Conservation (phyloP, 768 basidiomycete species). For the Pulveroboletus sp. region DNA sequence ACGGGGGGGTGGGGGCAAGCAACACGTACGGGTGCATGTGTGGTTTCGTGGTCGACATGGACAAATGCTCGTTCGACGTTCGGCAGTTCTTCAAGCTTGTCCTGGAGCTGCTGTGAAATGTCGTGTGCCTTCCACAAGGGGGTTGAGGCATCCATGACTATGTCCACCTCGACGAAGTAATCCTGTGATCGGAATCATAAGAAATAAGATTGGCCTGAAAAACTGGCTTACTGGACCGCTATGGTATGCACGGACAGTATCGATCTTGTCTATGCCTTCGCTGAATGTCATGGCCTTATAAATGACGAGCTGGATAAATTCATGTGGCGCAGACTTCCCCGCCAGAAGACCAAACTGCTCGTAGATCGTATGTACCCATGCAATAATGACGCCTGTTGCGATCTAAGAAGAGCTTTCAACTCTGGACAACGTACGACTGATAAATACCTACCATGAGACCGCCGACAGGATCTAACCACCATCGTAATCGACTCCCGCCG, state of each 20-base stretch:
- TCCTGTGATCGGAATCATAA: conserved; percentile 42
- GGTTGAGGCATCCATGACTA: conserved; percentile 88
- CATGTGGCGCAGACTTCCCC: conserved; percentile 88
- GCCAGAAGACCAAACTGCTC: conserved; percentile 83
- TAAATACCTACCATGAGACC: conserved; percentile 59
- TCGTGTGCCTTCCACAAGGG: conserved; percentile 90
- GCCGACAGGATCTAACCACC: conserved; percentile 85
- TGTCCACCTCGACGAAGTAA: conserved; percentile 93
- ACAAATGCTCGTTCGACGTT: conserved; percentile 93
- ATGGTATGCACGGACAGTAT: conserved; percentile 93
- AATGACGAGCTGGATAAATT: conserved; percentile 86
- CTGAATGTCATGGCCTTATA: conserved; percentile 91
- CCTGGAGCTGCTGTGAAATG: conserved; percentile 78
- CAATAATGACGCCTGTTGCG: conserved; percentile 69
- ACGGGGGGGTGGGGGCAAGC: neutral
- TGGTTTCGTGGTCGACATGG: conserved; percentile 92
- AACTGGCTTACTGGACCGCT: conserved; percentile 62
- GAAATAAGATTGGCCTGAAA: neutral
- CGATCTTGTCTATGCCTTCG: conserved; percentile 80
- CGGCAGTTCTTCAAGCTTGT: conserved; percentile 85
- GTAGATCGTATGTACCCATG: conserved; percentile 78
- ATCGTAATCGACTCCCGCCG: conserved; percentile 73
- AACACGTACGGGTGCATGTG: conserved; percentile 60
- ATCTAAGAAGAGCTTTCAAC: conserved; percentile 46
- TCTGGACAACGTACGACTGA: neutral